Conservation (phyloP, 2,329 filamentous ascomycete genomes). For the Diaporthe humulicola region DNA sequence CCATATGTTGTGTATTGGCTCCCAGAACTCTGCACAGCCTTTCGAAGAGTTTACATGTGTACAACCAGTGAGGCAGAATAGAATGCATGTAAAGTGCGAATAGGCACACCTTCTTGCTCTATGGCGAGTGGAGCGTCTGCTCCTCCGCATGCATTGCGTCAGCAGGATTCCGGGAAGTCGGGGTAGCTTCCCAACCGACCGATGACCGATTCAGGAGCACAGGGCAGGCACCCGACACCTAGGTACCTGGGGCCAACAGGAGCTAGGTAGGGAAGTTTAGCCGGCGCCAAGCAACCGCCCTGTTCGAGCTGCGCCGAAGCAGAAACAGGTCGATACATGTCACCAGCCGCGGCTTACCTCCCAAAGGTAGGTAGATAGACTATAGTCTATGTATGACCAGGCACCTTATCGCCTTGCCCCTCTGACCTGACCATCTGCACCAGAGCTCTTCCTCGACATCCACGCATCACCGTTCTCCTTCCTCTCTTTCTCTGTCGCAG, state of each 20-base stretch:
- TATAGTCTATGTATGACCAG: constrained; percentile 1
- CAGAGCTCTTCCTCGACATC: not conserved
- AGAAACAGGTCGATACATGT: constrained; percentile 5
- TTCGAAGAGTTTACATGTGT: not conserved
- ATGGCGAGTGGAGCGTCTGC: not conserved
- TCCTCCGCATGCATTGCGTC: constrained; percentile 25
- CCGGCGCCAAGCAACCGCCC: constrained; percentile 6
- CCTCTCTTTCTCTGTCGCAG: constrained; percentile 12
- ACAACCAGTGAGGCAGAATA: too few species aligned
- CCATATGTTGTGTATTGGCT: not conserved
- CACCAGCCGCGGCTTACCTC: constrained; percentile 27
- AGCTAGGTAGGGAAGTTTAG: constrained; percentile 24
- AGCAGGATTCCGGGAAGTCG: constrained; percentile 17
- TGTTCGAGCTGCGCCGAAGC: constrained; percentile 26
- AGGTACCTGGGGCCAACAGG: constrained; percentile 10
- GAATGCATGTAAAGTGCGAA: not conserved
- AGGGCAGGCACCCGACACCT: not conserved
- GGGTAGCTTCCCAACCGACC: constrained; percentile 24
- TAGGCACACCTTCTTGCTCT: not conserved
- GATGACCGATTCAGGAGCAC: constrained; percentile 25
- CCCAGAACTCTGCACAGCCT: not conserved
- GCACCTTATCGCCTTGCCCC: constrained; percentile 24
- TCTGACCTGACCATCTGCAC: constrained; percentile 19
- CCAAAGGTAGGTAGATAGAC: not conserved
- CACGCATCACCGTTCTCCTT: not conserved